Conservation (phyloP, 2,329 filamentous ascomycete genomes). For the Delphinella strobiligena region DNA sequence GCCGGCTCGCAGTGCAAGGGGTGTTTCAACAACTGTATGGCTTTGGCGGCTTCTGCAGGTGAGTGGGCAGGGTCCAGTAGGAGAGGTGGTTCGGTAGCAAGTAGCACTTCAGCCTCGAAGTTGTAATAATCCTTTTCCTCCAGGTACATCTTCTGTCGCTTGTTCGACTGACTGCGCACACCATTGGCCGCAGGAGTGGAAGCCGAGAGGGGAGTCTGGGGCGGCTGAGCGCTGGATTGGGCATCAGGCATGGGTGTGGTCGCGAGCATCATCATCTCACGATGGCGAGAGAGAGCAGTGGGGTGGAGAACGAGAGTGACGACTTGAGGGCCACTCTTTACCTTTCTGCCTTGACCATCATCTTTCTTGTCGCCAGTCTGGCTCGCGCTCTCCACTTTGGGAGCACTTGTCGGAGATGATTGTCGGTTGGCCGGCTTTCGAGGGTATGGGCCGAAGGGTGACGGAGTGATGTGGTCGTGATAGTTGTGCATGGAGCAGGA, state of each 20-base stretch:
- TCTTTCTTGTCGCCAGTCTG: constrained; percentile 5
- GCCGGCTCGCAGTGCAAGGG: constrained; percentile 65
- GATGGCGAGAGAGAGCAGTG: constrained; percentile 61
- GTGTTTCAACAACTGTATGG: constrained; percentile 62
- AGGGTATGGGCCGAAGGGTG: constrained; percentile 66
- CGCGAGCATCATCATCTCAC: constrained; percentile 65
- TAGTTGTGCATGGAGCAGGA: constrained; percentile 87
- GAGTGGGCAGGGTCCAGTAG: constrained; percentile 65
- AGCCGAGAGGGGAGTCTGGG: constrained; percentile 46
- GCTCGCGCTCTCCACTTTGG: constrained; percentile 34
- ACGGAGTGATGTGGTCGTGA: constrained; percentile 81
- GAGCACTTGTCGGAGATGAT: constrained; percentile 34
- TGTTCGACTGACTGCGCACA: constrained; percentile 52
- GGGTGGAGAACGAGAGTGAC: constrained; percentile 76
- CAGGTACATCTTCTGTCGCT: constrained; percentile 61
- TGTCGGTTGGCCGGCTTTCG: constrained; percentile 16
- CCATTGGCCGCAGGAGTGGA: constrained; percentile 37
- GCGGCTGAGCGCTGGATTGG: constrained; percentile 44
- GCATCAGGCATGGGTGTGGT: constrained; percentile 49
- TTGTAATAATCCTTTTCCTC: constrained; percentile 61
- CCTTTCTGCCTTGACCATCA: constrained; percentile 11
- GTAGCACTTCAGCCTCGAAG: constrained; percentile 64
- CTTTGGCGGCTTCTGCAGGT: constrained; percentile 54
- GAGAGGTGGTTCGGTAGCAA: constrained; percentile 62
- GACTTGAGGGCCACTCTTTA: constrained; percentile 42